Evolutionary conservation across 1,139 yeast species (phyloP).

Genomic region (Pichia sp.): DNA sequence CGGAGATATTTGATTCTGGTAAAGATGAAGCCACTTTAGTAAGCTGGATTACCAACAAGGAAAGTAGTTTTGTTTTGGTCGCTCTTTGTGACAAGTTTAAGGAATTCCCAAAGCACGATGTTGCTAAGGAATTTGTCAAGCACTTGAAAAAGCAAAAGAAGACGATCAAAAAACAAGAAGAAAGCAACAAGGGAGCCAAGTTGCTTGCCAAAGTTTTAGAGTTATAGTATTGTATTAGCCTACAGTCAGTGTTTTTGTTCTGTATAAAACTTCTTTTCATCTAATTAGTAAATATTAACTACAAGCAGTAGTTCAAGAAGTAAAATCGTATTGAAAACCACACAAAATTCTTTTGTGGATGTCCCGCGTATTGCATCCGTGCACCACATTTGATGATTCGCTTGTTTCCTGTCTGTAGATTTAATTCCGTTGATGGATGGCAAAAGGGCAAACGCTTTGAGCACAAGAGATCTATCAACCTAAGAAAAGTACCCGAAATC

Average conservation of each 20-base stretch:
- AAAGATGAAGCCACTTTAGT: conserved; percentile 45
- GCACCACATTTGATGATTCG: background rate
- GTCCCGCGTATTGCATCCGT: background rate
- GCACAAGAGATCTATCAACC: background rate
- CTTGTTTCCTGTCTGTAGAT: background rate
- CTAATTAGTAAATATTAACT: background rate
- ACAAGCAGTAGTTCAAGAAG: background rate
- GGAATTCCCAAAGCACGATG: conserved; percentile 33
- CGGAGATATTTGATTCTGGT: conserved; percentile 45
- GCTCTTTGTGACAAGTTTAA: conserved; percentile 53
- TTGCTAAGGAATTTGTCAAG: conserved; percentile 45
- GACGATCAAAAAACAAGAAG: conserved; percentile 41
- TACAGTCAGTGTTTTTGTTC: background rate
- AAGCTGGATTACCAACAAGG: conserved; percentile 65
- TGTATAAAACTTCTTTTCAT: background rate
- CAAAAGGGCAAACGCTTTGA: conserved; percentile 5
- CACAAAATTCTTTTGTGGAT: background rate
- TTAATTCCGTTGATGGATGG: background rate
- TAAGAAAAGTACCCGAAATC: too few species aligned
- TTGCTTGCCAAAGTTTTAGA: conserved; percentile 44
- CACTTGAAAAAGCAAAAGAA: conserved; percentile 52
- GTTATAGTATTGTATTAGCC: background rate
- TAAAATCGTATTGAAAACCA: background rate
- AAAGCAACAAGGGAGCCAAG: conserved; percentile 76
- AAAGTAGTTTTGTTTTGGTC: conserved; percentile 79